Percentiles rank a stretch among this genome's conserved stretches.
phyloP scores from a whole-genome alignment of 192 early-diverging fungal species.

The Coemansia sp. region DNA sequence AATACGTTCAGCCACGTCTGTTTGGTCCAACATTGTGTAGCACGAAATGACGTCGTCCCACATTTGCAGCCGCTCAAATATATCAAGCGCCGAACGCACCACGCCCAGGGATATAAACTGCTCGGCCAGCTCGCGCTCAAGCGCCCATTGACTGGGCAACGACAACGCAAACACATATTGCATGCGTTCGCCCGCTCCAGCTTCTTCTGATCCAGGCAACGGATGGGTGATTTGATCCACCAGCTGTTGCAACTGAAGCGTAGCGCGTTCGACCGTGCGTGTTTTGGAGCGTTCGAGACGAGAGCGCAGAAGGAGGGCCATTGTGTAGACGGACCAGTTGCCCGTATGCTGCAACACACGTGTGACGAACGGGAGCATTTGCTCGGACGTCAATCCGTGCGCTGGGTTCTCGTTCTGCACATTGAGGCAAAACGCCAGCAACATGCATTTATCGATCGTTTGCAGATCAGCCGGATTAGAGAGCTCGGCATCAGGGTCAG shows the following conservation, averaged over 20 bases:
- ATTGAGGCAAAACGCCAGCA: constrained; percentile 88
- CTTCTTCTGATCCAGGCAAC: constrained; percentile 33
- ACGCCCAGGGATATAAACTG: constrained; percentile 85
- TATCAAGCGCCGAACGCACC: constrained; percentile 86
- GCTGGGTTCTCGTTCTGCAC: constrained; percentile 93
- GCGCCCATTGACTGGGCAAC: constrained; percentile 92
- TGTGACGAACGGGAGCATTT: constrained; percentile 93
- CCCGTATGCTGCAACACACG: constrained; percentile 89
- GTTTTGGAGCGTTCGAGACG: constrained; percentile 83
- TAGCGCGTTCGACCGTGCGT: constrained; percentile 86
- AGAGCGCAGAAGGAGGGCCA: constrained; percentile 87
- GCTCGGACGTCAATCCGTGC: constrained; percentile 90
- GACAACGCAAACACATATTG: constrained; percentile 74
- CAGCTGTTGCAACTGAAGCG: constrained; percentile 91
- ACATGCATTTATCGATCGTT: constrained; percentile 82
- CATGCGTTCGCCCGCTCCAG: constrained; percentile 67
- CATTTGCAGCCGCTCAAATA: constrained; percentile 90
- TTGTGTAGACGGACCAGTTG: constrained; percentile 98
- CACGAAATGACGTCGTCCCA: constrained; percentile 95
- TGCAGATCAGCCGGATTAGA: constrained; percentile 56
- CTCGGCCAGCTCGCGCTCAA: constrained; percentile 89
- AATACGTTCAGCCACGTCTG: constrained; percentile 82
- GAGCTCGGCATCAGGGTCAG: constrained; percentile 58
- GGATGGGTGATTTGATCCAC: constrained; percentile 83
- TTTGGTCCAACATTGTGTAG: constrained; percentile 81